Base-by-base conservation (phyloP, 768 basidiomycete genomes). In the Tylopilus sp. region DNA sequence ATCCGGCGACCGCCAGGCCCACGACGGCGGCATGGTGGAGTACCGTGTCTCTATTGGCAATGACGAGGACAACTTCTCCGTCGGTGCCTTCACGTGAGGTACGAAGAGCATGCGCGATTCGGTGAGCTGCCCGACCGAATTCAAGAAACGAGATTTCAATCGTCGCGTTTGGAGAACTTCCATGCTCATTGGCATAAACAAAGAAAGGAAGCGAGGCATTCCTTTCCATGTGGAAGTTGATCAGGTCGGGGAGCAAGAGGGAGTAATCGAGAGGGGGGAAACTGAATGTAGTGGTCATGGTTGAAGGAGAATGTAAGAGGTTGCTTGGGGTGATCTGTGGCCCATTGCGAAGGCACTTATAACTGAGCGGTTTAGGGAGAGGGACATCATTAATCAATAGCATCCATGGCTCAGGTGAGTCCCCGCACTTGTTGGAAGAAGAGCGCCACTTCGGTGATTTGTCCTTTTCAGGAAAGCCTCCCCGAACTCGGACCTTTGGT, bases 1-100 rank as follows among this genome's bases (percentile, higher is more conserved):
- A 71, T 19, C 76, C 77, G 7, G 77, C 75, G 10, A 73, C 61
- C 3, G 76, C 63, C 40, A 78, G 67, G 8, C 76, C 75, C 0
- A 40, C 30, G 6, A 70, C 61, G 13, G 66, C 47, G 4, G 71
- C 65, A 40, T 73, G 70, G 42, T 75, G 66, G 17, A 71, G 61
- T 17, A 74, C 44, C 3, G 67, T 68, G 37, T 78, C 76, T 0
- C 52, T 58, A 6, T 65, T 64, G 5, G 60, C 66, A 0, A 69
- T 56, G 16, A 69, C 8, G 45, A 62, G 58, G 1, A 68, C 59
- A 6, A 66, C 48, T 4, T 68, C 54, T 6, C 47, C 55, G 4
- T 58, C 68, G 11, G 34, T 16, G 26, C 59, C 63, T 43, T 46
- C 26, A 8, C 72, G 69, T 7, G 55, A 60, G 14, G 76, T 76